Evolutionary conservation across 2,329 filamentous ascomycete species (phyloP), one percentile per base, ranked within the genome.

Genomic region (Chaetomium globosum): DNA sequence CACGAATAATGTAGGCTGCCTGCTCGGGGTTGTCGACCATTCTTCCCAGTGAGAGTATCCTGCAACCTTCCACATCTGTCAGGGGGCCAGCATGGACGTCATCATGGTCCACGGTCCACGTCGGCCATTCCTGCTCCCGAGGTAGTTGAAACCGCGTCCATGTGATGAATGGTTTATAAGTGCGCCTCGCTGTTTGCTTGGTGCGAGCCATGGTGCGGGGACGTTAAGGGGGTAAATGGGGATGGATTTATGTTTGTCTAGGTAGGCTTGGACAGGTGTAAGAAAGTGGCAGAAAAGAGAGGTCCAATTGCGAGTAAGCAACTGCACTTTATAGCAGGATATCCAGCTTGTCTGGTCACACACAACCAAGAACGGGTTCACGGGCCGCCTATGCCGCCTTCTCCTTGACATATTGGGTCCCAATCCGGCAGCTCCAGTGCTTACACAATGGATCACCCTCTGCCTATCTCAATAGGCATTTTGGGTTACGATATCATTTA

Each of bases 91-190:
- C 26, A 57, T 71, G 59, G n/a, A 65, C 46, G 64, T 69, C 57
- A 4, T 39, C 33, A 10, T 68, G 63, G 30, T 26, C 26, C 19
- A 30, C 52, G 1, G 54, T 54, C 69, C 70, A 72, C 10, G 21
- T 63, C 26, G 71, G 70, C 71, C 70, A 72, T 49, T 70, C 64
- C 54, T 72, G 69, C 28, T 64, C 68, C 21, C 36, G 63, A 21
- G 69, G 68, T 12, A 72, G 66, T 48, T 70, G 30, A 57, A 72
- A 72, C 13, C 68, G 64, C 26, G 70, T 71, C 70, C 65, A 71
- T 21, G 65, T 72, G 8, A 53, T 48, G 9, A 57, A 16, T 2
- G 5, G 4, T 21, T 10, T 28, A 10, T 10, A 1, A 36, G 23
- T 10, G 23, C 55, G n/a, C n/a, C 39, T 59, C 26, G 52, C 43